phyloP scores from a whole-genome alignment of 495 filamentous ascomycete species.

The Chaetomium tenue region DNA sequence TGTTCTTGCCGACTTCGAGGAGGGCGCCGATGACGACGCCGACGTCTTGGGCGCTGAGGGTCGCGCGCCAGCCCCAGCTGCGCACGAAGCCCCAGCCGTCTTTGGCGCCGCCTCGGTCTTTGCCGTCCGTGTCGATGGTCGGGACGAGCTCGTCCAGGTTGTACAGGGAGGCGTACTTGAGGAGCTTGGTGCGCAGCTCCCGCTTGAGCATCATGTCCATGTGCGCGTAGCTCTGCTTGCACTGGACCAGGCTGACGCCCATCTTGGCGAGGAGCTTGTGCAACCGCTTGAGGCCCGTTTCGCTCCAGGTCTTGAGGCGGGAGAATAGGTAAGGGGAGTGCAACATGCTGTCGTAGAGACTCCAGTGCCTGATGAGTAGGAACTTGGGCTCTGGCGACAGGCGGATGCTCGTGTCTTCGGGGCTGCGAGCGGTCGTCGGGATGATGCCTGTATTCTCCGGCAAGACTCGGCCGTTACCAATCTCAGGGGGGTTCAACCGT shows the following conservation, averaged over 20 bases:
- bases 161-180: constrained; percentile 87
- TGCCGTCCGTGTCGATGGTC: constrained; percentile 56
- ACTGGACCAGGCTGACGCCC: constrained; percentile 91
- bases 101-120: constrained; percentile 58
- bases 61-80: constrained; percentile 97
- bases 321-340: constrained; percentile 96
- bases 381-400: constrained; percentile 93
- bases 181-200: constrained; percentile 75
- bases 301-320: constrained; percentile 90
- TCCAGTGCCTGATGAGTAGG: constrained; percentile 92
- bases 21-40: constrained; percentile 87
- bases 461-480: constrained; percentile 47
- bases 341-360: constrained; percentile 95
- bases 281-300: constrained; percentile 81
- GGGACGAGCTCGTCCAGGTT: constrained; percentile 91
- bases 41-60: constrained; percentile 85
- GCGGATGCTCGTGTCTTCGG: constrained; percentile 88
- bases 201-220: constrained; percentile 98
- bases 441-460: constrained; percentile 71
- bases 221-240: constrained; percentile 92
- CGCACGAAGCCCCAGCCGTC: constrained; percentile 96
- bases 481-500: constrained; percentile 82
- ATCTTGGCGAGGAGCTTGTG: constrained; percentile 97
- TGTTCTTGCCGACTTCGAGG: constrained; percentile 76
- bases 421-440: constrained; percentile 80